These are phyloP conservation scores for Porcisia hertigi DNA, from an alignment of 208 protist species.

Conservation along the genomic window DNA sequence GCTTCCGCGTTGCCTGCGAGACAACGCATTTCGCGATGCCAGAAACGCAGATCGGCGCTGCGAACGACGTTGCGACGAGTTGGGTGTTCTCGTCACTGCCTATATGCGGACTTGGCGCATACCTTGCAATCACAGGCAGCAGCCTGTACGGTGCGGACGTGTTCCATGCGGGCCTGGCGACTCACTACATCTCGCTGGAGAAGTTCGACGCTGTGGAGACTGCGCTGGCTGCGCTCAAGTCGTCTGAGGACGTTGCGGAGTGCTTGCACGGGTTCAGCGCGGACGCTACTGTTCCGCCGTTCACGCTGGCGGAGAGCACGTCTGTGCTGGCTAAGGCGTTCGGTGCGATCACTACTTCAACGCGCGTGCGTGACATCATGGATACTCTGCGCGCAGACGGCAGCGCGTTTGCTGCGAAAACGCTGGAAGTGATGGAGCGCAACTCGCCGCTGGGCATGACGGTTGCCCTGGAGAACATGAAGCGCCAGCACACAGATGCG, in stretches of 20 bases:
- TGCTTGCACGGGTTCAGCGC: constrained; percentile 39
- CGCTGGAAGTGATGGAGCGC: constrained; percentile 34
- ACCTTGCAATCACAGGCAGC: constrained; percentile 81
- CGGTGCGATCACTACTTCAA: constrained; percentile 29
- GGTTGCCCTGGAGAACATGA: constrained; percentile 50
- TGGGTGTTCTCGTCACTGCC: constrained; percentile 66
- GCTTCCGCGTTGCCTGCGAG: constrained; percentile 78
- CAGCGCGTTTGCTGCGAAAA: constrained; percentile 38
- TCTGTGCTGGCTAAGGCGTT: constrained; percentile 40
- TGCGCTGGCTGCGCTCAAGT: constrained; percentile 26
- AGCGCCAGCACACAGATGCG: constrained; percentile 14
- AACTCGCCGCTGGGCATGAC: constrained; percentile 63
- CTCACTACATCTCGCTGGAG: constrained; percentile 56
- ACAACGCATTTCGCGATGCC: constrained; percentile 84
- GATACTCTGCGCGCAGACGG: constrained; percentile 34
- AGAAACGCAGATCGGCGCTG: constrained; percentile 74
- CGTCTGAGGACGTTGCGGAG: constrained; percentile 23
- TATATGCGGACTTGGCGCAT: constrained; percentile 56
- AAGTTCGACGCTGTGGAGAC: constrained; percentile 40
- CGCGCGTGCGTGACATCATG: constrained; percentile 50
- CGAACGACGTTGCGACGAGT: constrained; percentile 66
- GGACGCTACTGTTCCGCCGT: constrained; percentile 37
- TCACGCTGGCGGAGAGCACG: constrained; percentile 42
- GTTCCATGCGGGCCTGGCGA: constrained; percentile 68
- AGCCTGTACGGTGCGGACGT: constrained; percentile 73